Evolutionary conservation across 2,329 filamentous ascomycete genomes (phyloP).

Genomic region (Penicillium verrucosum): DNA sequence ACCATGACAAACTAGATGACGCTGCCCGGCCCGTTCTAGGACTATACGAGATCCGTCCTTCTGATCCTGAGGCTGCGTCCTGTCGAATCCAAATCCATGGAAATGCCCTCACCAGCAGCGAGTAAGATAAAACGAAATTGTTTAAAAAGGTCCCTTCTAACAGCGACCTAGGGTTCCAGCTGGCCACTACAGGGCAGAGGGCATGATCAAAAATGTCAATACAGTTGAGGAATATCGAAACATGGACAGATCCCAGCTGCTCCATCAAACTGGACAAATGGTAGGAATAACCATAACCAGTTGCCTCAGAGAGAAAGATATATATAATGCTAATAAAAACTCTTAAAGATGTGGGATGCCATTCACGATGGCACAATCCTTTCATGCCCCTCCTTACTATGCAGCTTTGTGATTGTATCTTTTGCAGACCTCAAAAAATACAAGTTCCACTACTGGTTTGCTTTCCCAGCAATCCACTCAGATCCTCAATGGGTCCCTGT

Average conservation of each 20-base stretch:
- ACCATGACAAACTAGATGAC: constrained; percentile 95
- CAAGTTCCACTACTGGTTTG: constrained; percentile 97
- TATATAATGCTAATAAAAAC: constrained; percentile 13
- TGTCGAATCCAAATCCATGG: constrained; percentile 88
- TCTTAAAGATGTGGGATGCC: constrained; percentile 86
- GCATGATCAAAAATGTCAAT: constrained; percentile 93
- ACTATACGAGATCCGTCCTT: constrained; percentile 77
- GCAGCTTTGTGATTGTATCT: constrained; percentile 83
- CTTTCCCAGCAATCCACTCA: constrained; percentile 88
- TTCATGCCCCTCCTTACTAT: constrained; percentile 84
- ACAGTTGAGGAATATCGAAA: constrained; percentile 91
- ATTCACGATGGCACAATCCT: constrained; percentile 97
- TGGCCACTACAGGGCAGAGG: constrained; percentile 77
- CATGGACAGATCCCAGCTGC: constrained; percentile 72
- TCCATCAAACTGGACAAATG: constrained; percentile 74
- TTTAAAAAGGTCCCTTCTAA: constrained; percentile 1
- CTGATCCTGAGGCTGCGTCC: constrained; percentile 68
- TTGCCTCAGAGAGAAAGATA: not conserved
- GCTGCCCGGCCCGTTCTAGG: constrained; percentile 83
- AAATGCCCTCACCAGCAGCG: constrained; percentile 76
- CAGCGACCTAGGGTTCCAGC: constrained; percentile 56
- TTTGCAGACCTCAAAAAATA: constrained; percentile 98
- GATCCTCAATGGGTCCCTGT: constrained; percentile 74
- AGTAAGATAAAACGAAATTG: constrained; percentile 56
- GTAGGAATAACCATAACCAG: constrained; percentile 46